Base-by-base conservation (phyloP, 345 rosid genomes). In the Psidium guajava region DNA sequence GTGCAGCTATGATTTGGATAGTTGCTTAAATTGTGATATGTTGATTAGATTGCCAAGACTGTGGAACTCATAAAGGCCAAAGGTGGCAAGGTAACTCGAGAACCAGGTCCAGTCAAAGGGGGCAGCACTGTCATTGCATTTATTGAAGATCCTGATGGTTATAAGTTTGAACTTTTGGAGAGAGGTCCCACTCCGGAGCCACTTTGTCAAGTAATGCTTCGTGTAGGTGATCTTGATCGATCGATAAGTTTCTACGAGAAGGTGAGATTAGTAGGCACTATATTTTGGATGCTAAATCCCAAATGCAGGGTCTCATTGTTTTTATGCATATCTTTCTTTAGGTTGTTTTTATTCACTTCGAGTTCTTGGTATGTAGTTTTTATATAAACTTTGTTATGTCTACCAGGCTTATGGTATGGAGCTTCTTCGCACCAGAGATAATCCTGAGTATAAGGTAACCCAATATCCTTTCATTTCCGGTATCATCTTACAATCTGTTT, bases 101-200 rank as follows among this genome's bases (percentile, higher is more conserved):
- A 96, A 89, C 98, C 98, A 86, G 98, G 96, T 87, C 95, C 98
- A 84, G 98, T 97, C 80, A 94, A 97, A 91, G 98, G 98, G 86
- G 98, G 99, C 54, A 94, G 77, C n/a, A 93, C 98, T 50, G 92
- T 95, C 11, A 96, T 96, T 80, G 99, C 99, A 50, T 97, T 96
- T 90, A 88, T 96, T 83, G 98, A 96, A 91, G 98, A 97, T 91
- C 98, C 98, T 82, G 98, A 96, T 90, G 99, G 99, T 89, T 97
- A 96, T 89, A 96, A 94, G 89, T 97, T 97, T 91, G 99, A 97
- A 88, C 94, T 97, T 69, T 88, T 97, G 90, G 99, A 97, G 90
- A 97, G 99, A 88, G 98, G 95, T 77, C 97, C 98, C 84, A 97
- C 99, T 52, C 99, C 99, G 11, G 99, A 97, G 90, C 99, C 99